Base-by-base conservation (phyloP, 2,329 filamentous ascomycete species). In the Xylariaceae sp. region DNA sequence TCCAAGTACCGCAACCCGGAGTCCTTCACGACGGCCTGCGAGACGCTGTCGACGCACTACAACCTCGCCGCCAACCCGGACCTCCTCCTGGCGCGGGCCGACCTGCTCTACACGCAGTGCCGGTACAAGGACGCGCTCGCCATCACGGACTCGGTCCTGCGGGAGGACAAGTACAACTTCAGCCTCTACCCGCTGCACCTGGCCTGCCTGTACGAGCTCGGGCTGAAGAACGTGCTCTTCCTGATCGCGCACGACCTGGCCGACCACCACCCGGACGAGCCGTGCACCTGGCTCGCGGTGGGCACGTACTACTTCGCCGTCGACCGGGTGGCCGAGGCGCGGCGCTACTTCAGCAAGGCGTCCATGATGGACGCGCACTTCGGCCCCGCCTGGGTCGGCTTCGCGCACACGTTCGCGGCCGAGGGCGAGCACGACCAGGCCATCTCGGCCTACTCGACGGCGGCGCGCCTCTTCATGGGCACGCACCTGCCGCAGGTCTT, bases 371-470 rank as follows among this genome's bases (percentile, higher is more conserved):
- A 98, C 53, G 85, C 90, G 5, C 90, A 96, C 62, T 98, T 94
- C 50, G 90, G 90, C 0, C 86, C 92, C 1, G 92, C 92, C 3
- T 98, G 92, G 92, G 96, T 98, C 44, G 92, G 93, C 2, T 98
- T 98, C 54, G 92, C 92, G 1, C 93, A 98, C 58, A 98, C 92
- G 0, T 98, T 98, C 56, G 92, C 92, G 1, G 89, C 88, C 9
- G 92, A 98, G 58, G 92, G 92, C 33, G 92, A 98, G 59, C 89
- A 96, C 58, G 92, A 98, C 57, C 92, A 98, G 62, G 92, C 92
- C 30, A 95, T 98, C 43, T 93, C 89, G 7, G 92, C 93, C 0
- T 98, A 98, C 63, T 94, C 86, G 19, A 98, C 92, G 1, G 92
- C 92, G 1, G 90, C 90, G 2, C 75, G 92, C 24, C 66, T 98